These are phyloP conservation scores for Lepraria neglecta DNA, from an alignment of 495 filamentous ascomycete species.

Conservation along the genomic window DNA sequence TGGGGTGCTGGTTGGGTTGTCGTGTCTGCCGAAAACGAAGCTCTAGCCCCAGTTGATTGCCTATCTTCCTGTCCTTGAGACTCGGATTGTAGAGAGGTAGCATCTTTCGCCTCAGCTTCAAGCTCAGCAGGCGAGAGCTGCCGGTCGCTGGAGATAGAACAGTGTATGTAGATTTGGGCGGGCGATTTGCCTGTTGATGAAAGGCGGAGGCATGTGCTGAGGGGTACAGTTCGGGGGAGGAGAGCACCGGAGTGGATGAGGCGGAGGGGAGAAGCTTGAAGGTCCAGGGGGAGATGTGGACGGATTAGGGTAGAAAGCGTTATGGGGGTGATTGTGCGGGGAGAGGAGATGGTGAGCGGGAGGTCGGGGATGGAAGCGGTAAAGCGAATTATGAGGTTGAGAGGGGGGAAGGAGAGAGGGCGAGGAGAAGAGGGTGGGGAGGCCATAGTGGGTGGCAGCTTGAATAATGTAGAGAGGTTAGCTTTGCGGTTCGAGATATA, in stretches of 20 bases:
- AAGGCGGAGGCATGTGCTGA: constrained; percentile 59
- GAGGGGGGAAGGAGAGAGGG: constrained; percentile 37
- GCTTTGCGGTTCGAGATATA: neutral
- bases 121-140: constrained; percentile 61
- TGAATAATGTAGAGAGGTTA: too few relatives aligned
- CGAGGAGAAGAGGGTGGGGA: constrained; percentile 23
- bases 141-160: constrained; percentile 68
- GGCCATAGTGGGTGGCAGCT: neutral
- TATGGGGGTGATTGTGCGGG: constrained; percentile 61
- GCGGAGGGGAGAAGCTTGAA: constrained; percentile 63
- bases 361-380: constrained; percentile 78
- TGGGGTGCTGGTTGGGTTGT: constrained; percentile 55
- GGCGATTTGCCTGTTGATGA: constrained; percentile 42
- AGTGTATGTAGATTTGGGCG: constrained; percentile 68
- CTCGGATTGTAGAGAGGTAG: constrained; percentile 28
- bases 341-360: constrained; percentile 62
- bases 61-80: too few relatives aligned
- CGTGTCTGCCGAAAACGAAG: constrained; percentile 27
- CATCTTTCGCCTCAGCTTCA: constrained; percentile 53
- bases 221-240: constrained; percentile 61
- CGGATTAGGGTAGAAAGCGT: constrained; percentile 80
- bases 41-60: too few relatives aligned
- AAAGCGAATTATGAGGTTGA: constrained; percentile 82
- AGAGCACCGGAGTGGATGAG: constrained; percentile 85
- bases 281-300: constrained; percentile 53